Evolutionary conservation across 2,329 filamentous ascomycete species (phyloP).

Genomic region (Calonectria fujianensis): DNA sequence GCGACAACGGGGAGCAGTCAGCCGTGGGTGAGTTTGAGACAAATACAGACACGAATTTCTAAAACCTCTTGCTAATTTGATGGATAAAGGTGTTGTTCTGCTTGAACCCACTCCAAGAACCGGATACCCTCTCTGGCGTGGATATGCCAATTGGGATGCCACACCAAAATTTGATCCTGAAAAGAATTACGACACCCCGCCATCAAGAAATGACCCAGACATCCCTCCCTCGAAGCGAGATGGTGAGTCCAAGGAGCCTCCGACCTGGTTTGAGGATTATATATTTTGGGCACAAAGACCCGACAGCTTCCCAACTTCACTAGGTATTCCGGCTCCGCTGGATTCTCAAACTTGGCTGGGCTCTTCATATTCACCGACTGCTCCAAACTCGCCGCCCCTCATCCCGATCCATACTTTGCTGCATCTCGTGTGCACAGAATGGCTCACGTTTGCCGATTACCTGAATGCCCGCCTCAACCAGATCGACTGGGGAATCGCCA

Average conservation of each 20-base stretch:
- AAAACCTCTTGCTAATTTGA: background rate
- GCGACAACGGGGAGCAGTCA: background rate
- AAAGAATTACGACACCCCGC: background rate
- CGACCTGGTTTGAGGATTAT: conserved; percentile 8
- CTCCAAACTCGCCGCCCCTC: background rate
- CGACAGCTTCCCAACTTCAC: background rate
- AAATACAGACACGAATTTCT: background rate
- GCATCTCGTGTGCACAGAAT: background rate
- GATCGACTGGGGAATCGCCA: conserved; percentile 7
- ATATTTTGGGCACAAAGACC: conserved; percentile 1
- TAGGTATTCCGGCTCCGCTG: background rate
- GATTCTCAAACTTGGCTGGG: too few relatives aligned
- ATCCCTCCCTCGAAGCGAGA: conserved; percentile 1
- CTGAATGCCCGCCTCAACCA: conserved; percentile 1
- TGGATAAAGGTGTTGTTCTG: background rate
- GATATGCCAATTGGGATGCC: conserved; percentile 8
- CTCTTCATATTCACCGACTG: background rate
- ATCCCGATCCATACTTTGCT: background rate
- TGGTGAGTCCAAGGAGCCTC: background rate
- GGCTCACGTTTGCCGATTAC: conserved; percentile 10
- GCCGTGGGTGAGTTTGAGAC: background rate
- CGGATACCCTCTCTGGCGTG: background rate
- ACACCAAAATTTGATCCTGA: background rate
- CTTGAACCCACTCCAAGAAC: background rate
- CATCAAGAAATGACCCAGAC: background rate